These are phyloP conservation scores for Candida sojae DNA, from an alignment of 1,139 yeast genomes.

Conservation along the genomic window DNA sequence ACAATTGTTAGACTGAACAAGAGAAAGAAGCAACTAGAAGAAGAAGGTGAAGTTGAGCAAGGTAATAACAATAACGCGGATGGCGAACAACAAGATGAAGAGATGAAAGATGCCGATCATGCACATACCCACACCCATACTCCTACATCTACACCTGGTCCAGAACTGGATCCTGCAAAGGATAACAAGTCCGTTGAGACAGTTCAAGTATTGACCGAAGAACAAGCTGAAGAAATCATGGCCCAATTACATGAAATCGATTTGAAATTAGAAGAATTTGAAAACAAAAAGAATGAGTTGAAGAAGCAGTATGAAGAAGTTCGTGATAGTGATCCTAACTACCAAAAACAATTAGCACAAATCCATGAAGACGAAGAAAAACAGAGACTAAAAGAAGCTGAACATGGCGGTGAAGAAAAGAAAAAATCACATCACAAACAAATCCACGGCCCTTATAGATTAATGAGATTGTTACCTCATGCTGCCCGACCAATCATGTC, in stretches of 20 bases:
- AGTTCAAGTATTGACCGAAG: slow-evolving; percentile 35
- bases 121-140: slow-evolving; percentile 4
- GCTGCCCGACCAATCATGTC: slow-evolving; percentile 79
- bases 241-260: slow-evolving; percentile 40
- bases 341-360: slow-evolving; percentile 12
- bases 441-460: slow-evolving; percentile 81
- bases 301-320: slow-evolving; percentile 31
- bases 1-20: slow-evolving; percentile 46
- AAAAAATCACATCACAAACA: slow-evolving; percentile 40
- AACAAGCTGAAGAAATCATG: slow-evolving; percentile 33
- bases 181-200: slow-evolving; percentile 13
- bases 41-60: slow-evolving; percentile 8
- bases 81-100: not conserved
- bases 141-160: not conserved
- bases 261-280: slow-evolving; percentile 39
- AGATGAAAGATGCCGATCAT: slow-evolving; percentile 1
- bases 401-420: slow-evolving; percentile 22
- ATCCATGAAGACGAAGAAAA: slow-evolving; percentile 14
- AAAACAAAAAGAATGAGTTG: slow-evolving; percentile 35
- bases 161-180: slow-evolving; percentile 5
- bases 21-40: slow-evolving; percentile 30
- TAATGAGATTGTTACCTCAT: slow-evolving; percentile 83
- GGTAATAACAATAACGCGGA: not conserved
- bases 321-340: slow-evolving; percentile 11
- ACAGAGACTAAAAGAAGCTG: slow-evolving; percentile 13